Evolutionary conservation across 805 yeast genomes (phyloP), one percentile per base, ranked within the genome.

Genomic region (Nakazawaea ambrosiae): DNA sequence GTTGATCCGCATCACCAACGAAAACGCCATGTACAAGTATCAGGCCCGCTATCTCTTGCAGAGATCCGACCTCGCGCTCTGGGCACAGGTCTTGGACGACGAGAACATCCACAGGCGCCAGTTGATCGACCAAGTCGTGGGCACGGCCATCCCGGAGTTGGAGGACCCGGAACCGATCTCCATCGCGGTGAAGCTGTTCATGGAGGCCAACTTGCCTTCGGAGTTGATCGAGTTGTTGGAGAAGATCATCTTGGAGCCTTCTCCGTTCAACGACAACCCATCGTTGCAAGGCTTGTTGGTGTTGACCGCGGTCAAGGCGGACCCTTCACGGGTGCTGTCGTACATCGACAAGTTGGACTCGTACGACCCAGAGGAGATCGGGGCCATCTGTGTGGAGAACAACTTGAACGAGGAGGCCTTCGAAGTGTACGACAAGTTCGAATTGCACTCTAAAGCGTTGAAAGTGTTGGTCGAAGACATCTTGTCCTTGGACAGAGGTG

Each of bases 21-120:
- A 92, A 55, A 92, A 92, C 61, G 76, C 92, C 50, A 92, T 92
- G 99, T 92, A 84, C 74, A 92, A 92, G 62, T 90, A 92, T 64
- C 98, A 92, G 70, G 97, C 97, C n/a, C 81, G 97, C 60, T 92
- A 92, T 58, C 70, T 92, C 51, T 73, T 92, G 49, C 69, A 77
- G 44, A 83, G 95, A 60, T 86, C 96, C n/a, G 96, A 92, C 56
- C 67, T 78, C 18, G 70, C 62, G 5, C 70, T 92, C 47, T 92
- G 97, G 97, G 63, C 75, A 39, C 69, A 68, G 48, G 98, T 92
- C 4, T 70, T 92, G 55, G 52, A 67, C 43, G 73, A 71, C 31
- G 92, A 82, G 33, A 88, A 85, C 60, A 68, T 76, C 44, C 94
- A 90, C 68, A 81, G 96, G 65, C 81, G 95, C 57, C 94, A 81